Percentiles rank a stretch among this genome's conserved stretches.
Evolutionary conservation across 768 basidiomycete genomes (phyloP).

Genomic region (Plicaturopsis crispa): DNA sequence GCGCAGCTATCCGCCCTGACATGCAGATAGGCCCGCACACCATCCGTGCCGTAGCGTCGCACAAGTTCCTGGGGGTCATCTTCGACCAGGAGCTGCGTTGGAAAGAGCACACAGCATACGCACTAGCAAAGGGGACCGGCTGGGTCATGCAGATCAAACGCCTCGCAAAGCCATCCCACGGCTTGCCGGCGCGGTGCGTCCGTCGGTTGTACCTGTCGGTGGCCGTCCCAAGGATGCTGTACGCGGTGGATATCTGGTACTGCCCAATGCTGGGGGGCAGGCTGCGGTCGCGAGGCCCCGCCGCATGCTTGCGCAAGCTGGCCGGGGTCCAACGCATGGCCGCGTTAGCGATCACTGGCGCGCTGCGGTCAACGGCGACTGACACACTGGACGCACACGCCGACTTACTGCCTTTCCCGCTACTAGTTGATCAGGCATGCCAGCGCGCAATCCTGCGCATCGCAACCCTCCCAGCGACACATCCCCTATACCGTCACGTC

Average conservation of each 20-base stretch:
- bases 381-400: slow-evolving; percentile 14
- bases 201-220: slow-evolving; percentile 18
- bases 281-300: background rate
- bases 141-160: slow-evolving; percentile 10
- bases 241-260: slow-evolving; percentile 20
- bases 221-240: slow-evolving; percentile 22
- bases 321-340: slow-evolving; percentile 7
- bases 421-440: slow-evolving; percentile 4
- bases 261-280: background rate
- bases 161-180: slow-evolving; percentile 4
- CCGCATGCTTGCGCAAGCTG: background rate
- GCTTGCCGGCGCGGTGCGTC: slow-evolving; percentile 3
- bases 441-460: slow-evolving; percentile 2
- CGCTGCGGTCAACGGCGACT: slow-evolving; percentile 11
- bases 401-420: slow-evolving; percentile 10
- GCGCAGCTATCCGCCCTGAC: slow-evolving; percentile 3
- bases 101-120: slow-evolving; percentile 15
- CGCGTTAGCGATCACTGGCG: slow-evolving; percentile 20
- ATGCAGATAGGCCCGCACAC: slow-evolving; percentile 6
- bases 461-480: background rate
- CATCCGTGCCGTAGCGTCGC: slow-evolving; percentile 10
- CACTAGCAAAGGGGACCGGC: slow-evolving; percentile 10
- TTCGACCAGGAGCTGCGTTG: slow-evolving; percentile 21
- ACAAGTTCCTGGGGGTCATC: slow-evolving; percentile 23
- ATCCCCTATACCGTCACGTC: background rate